These are phyloP conservation scores for Thielaviopsis cerberus DNA, from an alignment of 2,329 filamentous ascomycete species.

Conservation along the genomic window DNA sequence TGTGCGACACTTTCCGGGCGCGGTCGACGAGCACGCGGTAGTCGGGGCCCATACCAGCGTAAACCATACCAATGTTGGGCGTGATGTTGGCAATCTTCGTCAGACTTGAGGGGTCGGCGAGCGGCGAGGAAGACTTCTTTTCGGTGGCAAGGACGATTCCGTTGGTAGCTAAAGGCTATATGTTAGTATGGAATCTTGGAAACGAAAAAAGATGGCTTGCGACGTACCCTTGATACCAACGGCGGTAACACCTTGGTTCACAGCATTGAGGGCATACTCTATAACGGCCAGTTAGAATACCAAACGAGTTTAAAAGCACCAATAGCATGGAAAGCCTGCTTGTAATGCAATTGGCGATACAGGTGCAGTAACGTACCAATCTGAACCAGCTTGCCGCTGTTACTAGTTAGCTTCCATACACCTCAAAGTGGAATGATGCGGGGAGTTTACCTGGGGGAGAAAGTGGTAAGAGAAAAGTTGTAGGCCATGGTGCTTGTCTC, in stretches of 20 bases:
- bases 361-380: constrained; percentile 42
- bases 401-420: constrained; percentile 21
- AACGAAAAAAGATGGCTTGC: neutral
- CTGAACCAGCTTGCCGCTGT: constrained; percentile 93
- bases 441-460: constrained; percentile 78
- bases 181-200: constrained; percentile 14
- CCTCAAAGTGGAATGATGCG: constrained; percentile 14
- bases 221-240: constrained; percentile 85
- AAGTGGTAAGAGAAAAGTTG: constrained; percentile 86
- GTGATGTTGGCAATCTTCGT: constrained; percentile 97
- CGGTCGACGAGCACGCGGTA: constrained; percentile 95
- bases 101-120: constrained; percentile 85
- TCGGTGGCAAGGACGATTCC: constrained; percentile 97
- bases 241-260: constrained; percentile 97
- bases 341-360: neutral
- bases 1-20: constrained; percentile 94
- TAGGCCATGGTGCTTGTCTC: constrained; percentile 12
- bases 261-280: constrained; percentile 99
- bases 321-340: neutral
- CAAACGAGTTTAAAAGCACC: neutral
- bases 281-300: neutral
- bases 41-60: constrained; percentile 96
- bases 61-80: constrained; percentile 98
- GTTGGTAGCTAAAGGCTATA: constrained; percentile 56
- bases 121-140: constrained; percentile 96